phyloP scores from a whole-genome alignment of 495 filamentous ascomycete species.

The Hypoxylon intermedium region DNA sequence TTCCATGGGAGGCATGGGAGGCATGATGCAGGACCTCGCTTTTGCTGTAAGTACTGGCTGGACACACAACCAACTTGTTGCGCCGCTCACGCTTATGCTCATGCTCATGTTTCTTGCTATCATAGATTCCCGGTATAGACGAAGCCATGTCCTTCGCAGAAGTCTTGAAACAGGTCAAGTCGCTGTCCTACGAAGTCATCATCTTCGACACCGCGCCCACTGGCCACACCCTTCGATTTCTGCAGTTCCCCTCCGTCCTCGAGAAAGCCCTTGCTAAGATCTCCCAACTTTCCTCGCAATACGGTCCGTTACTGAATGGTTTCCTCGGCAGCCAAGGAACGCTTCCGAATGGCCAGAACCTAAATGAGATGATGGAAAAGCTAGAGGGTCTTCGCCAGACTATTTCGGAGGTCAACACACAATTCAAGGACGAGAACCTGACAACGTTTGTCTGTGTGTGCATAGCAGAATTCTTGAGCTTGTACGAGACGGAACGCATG shows the following conservation, averaged over 20 bases:
- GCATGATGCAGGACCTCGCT: slow-evolving; percentile 72
- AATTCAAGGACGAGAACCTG: slow-evolving; percentile 96
- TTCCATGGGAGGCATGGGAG: slow-evolving; percentile 62
- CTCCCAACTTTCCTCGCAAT: slow-evolving; percentile 90
- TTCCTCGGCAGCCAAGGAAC: slow-evolving; percentile 82
- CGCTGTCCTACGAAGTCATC: slow-evolving; percentile 97
- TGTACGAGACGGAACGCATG: slow-evolving; percentile 99
- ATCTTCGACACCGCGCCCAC: slow-evolving; percentile 99
- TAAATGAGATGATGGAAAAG: slow-evolving; percentile 90
- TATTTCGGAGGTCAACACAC: slow-evolving; percentile 93
- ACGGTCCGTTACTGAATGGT: slow-evolving; percentile 94
- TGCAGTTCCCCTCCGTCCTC: slow-evolving; percentile 97
- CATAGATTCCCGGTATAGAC: slow-evolving; percentile 94
- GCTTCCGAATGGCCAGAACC: slow-evolving; percentile 86
- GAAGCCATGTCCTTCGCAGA: slow-evolving; percentile 99
- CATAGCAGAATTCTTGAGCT: slow-evolving; percentile 94
- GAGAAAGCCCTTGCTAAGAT: slow-evolving; percentile 98
- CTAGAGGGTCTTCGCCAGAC: slow-evolving; percentile 91
- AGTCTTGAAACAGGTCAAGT: slow-evolving; percentile 98
- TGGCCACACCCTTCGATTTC: slow-evolving; percentile 98
- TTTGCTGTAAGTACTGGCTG: slow-evolving; percentile 59
- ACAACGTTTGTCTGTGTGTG: slow-evolving; percentile 99
- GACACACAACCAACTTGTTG: not conserved
- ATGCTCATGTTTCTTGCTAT: not conserved
- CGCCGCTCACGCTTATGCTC: slow-evolving; percentile 23